Conservation (phyloP, 1,284 basidiomycete species). For the Farysia itapuensis region DNA sequence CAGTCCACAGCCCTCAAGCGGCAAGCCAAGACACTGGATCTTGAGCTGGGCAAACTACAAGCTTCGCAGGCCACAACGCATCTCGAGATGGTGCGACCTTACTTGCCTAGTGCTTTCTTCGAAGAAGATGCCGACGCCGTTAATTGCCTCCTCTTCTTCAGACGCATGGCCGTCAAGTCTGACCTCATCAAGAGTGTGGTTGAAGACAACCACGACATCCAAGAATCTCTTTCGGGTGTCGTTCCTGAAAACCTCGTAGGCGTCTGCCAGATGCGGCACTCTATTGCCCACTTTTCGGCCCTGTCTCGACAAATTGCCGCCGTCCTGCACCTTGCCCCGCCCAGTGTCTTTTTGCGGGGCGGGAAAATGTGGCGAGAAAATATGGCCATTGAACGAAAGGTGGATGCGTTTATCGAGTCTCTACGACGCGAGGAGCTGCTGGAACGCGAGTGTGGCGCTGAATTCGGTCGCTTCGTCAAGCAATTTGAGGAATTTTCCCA, state of each 20-base stretch:
- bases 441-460: constrained; percentile 85
- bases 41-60: constrained; percentile 48
- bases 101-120: constrained; percentile 49
- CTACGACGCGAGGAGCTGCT: constrained; percentile 84
- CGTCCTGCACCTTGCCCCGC: constrained; percentile 44
- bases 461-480: constrained; percentile 68
- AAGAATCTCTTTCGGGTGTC: constrained; percentile 32
- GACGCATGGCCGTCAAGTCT: constrained; percentile 51
- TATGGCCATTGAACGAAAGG: constrained; percentile 80
- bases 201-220: constrained; percentile 50
- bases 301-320: constrained; percentile 52
- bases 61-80: constrained; percentile 43
- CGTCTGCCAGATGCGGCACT: constrained; percentile 52
- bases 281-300: constrained; percentile 52
- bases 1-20: constrained; percentile 53
- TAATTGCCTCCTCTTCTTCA: constrained; percentile 51
- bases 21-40: constrained; percentile 53
- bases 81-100: constrained; percentile 49
- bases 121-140: constrained; percentile 51
- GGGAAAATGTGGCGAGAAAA: constrained; percentile 78
- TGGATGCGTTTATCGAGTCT: constrained; percentile 85
- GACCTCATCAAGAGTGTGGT: constrained; percentile 51
- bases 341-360: constrained; percentile 59
- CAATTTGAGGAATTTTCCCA: constrained; percentile 49
- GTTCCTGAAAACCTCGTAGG: constrained; percentile 48